These are phyloP conservation scores for Cornus suecica DNA, from an alignment of 148 eudicot genomes.

Conservation along the genomic window DNA sequence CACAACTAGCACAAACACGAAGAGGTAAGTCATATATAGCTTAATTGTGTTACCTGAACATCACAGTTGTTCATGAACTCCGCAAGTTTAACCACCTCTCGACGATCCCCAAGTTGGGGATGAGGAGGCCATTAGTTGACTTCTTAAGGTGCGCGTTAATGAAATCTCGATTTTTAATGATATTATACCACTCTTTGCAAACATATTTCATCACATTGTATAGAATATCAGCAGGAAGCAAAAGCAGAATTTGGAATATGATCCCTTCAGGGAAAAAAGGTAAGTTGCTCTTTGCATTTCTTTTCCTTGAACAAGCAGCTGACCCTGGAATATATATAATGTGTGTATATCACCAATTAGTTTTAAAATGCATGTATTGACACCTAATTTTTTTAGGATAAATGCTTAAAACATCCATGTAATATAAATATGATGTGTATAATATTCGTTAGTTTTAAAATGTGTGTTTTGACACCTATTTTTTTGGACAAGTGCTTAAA, in stretches of 20 bases:
- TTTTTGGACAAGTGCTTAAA: too few relatives aligned
- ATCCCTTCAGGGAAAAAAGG: too few relatives aligned
- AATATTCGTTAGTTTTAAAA: too few relatives aligned
- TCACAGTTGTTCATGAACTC: not conserved
- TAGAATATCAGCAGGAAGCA: conserved; percentile 8
- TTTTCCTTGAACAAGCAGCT: too few relatives aligned
- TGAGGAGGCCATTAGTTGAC: not conserved
- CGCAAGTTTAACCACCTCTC: not conserved
- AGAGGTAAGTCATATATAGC: not conserved
- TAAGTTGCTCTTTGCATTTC: too few relatives aligned
- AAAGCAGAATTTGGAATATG: conserved; percentile 6
- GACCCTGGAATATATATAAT: too few relatives aligned
- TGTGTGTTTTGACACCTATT: too few relatives aligned
- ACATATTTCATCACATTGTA: conserved; percentile 13
- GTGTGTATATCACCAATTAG: too few relatives aligned
- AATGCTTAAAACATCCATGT: too few relatives aligned
- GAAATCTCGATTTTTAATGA: conserved; percentile 2
- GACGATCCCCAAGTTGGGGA: not conserved
- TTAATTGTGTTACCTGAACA: not conserved
- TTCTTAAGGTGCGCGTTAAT: conserved; percentile 3
- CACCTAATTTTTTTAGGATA: too few relatives aligned
- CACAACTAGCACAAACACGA: not conserved
- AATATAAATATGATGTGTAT: too few relatives aligned
- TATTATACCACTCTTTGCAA: conserved; percentile 1
- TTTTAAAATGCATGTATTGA: too few relatives aligned